Percentiles rank a stretch among this genome's conserved stretches.
Conservation (phyloP, 768 basidiomycete species). For the Termitomyces sp. region DNA sequence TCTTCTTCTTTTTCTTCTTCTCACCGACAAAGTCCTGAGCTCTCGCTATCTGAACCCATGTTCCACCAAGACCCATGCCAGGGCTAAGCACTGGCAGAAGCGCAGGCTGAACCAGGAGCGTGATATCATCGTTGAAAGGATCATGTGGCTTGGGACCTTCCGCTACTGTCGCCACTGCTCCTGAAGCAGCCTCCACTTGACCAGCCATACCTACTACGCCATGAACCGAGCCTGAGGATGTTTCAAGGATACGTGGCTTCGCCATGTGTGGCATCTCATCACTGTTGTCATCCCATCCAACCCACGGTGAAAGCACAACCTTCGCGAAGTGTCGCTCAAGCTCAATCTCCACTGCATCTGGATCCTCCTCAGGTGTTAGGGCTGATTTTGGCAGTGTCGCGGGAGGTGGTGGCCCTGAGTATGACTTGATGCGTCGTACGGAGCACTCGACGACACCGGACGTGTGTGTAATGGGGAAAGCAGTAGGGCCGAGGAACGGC, state of each 20-base stretch:
- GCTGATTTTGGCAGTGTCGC: constrained; percentile 20
- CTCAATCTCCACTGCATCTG: constrained; percentile 31
- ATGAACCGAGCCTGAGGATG: constrained; percentile 27
- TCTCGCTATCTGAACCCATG: constrained; percentile 64
- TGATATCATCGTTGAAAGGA: constrained; percentile 53
- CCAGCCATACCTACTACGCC: constrained; percentile 6
- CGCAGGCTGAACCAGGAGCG: constrained; percentile 46
- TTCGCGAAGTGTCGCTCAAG: constrained; percentile 30
- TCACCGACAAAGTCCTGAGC: constrained; percentile 17
- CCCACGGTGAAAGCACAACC: constrained; percentile 35
- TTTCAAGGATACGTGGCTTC: constrained; percentile 29
- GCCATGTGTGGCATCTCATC: constrained; percentile 29
- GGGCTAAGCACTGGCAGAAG: constrained; percentile 34
- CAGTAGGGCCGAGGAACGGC: constrained; percentile 47
- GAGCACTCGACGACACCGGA: constrained; percentile 64
- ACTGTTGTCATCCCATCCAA: constrained; percentile 30
- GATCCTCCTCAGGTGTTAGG: constrained; percentile 16
- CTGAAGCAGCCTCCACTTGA: constrained; percentile 14
- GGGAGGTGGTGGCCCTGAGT: constrained; percentile 31
- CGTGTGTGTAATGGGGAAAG: constrained; percentile 55
- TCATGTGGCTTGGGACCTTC: constrained; percentile 33
- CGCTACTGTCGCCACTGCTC: constrained; percentile 12
- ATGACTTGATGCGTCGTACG: constrained; percentile 47
- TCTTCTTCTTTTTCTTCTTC: constrained; percentile 24
- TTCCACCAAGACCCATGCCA: constrained; percentile 59